Evolutionary conservation across 164 flowering plant genomes (phyloP).

Genomic region (Malania oleifera): DNA sequence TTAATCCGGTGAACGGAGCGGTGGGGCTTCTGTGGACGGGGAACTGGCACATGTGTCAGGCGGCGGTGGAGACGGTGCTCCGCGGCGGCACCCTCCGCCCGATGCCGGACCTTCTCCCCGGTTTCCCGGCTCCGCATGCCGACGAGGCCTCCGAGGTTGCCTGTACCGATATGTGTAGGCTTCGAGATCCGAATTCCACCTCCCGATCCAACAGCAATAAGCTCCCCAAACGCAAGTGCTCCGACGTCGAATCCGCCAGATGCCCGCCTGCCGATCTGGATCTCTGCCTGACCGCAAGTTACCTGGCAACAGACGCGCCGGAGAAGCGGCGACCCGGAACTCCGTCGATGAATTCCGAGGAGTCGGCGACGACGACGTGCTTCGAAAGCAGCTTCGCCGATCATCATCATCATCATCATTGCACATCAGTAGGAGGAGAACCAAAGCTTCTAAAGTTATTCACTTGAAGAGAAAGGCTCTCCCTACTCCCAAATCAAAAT

Average conservation of each 20-base stretch:
- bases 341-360: conserved; percentile 75
- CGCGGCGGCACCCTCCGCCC: neutral
- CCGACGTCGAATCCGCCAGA: too few species aligned
- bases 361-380: conserved; percentile 60
- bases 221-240: too few species aligned
- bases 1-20: conserved; percentile 6
- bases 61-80: conserved; percentile 5
- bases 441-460: conserved; percentile 36
- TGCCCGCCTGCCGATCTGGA: too few species aligned
- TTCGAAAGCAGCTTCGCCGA: conserved; percentile 28
- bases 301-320: conserved; percentile 12
- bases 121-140: neutral
- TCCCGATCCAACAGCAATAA: too few species aligned
- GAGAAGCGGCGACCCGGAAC: conserved; percentile 45
- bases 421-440: too few species aligned
- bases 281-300: conserved; percentile 42
- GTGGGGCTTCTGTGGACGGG: conserved; percentile 5
- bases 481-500: too few species aligned
- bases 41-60: conserved; percentile 9
- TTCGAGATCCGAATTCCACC: too few species aligned
- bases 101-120: neutral
- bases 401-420: too few species aligned
- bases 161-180: conserved; percentile 22
- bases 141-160: conserved; percentile 37
- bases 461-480: conserved; percentile 18